Percentiles rank a stretch among this genome's conserved stretches.
Conservation (phyloP, 2,329 filamentous ascomycete species). For the Acephala macrosclerotiorum region DNA sequence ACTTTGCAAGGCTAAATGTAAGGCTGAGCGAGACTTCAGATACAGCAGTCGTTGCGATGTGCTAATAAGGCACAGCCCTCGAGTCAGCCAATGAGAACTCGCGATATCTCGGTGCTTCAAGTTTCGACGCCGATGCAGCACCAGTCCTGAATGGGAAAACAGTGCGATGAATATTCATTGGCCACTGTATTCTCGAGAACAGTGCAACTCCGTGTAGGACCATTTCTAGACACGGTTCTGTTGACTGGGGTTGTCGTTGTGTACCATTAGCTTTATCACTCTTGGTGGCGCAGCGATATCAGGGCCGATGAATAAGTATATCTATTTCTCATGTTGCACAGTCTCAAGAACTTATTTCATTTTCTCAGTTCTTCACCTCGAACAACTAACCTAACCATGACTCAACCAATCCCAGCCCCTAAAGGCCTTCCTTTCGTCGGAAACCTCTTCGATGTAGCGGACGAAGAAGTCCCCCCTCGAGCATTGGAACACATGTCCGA, state of each 20-base stretch:
- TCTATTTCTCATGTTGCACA: too few relatives aligned
- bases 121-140: background rate
- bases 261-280: background rate
- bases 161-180: background rate
- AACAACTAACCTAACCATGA: too few relatives aligned
- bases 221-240: background rate
- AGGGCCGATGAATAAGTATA: background rate
- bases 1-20: background rate
- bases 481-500: slow-evolving; percentile 9
- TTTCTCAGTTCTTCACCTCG: too few relatives aligned
- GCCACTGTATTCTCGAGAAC: background rate
- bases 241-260: background rate
- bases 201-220: background rate
- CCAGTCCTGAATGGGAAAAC: background rate
- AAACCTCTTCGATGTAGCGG: slow-evolving; percentile 9
- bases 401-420: slow-evolving; percentile 8
- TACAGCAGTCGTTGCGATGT: background rate
- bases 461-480: slow-evolving; percentile 8
- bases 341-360: too few relatives aligned
- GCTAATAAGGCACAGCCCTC: background rate
- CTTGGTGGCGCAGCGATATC: background rate
- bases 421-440: slow-evolving; percentile 13
- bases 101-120: background rate
- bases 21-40: background rate
- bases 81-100: background rate